These are phyloP conservation scores for Anthracocystis panici-leucophaei DNA, from an alignment of 1,284 basidiomycete species.

Conservation along the genomic window DNA sequence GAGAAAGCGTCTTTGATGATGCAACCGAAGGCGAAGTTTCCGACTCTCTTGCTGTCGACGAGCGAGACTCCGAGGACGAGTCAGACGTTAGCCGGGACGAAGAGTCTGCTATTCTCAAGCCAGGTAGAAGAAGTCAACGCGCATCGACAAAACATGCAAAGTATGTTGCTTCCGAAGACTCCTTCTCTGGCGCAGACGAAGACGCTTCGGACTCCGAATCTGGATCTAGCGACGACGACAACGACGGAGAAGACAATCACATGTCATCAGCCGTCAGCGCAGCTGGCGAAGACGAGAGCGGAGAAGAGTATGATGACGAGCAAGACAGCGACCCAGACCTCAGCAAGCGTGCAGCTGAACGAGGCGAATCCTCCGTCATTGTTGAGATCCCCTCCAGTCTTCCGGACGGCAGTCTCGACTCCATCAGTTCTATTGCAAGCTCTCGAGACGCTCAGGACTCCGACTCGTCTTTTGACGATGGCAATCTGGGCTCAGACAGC, in stretches of 20 bases:
- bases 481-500: slow-evolving; percentile 12
- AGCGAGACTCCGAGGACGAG: slow-evolving; percentile 13
- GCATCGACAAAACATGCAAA: slow-evolving; percentile 6
- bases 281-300: slow-evolving; percentile 24
- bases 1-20: slow-evolving; percentile 35
- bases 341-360: slow-evolving; percentile 9
- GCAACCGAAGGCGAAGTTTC: slow-evolving; percentile 46
- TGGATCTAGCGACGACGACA: slow-evolving; percentile 7
- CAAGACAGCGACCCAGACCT: not conserved
- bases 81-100: slow-evolving; percentile 7
- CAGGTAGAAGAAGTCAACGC: slow-evolving; percentile 13
- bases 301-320: slow-evolving; percentile 17
- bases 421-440: slow-evolving; percentile 17
- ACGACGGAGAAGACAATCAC: slow-evolving; percentile 26
- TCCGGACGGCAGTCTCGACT: slow-evolving; percentile 25
- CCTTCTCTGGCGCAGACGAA: slow-evolving; percentile 14
- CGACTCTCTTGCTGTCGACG: slow-evolving; percentile 15
- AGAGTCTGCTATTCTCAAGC: slow-evolving; percentile 27
- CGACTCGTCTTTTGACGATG: slow-evolving; percentile 35
- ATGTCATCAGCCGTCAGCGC: slow-evolving; percentile 27
- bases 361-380: slow-evolving; percentile 7
- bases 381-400: slow-evolving; percentile 18
- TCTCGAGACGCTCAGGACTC: slow-evolving; percentile 16
- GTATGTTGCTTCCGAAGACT: slow-evolving; percentile 14
- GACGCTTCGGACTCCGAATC: slow-evolving; percentile 10